Conservation (phyloP, 352 stramenopile genomes). For the Globisporangium nunn region DNA sequence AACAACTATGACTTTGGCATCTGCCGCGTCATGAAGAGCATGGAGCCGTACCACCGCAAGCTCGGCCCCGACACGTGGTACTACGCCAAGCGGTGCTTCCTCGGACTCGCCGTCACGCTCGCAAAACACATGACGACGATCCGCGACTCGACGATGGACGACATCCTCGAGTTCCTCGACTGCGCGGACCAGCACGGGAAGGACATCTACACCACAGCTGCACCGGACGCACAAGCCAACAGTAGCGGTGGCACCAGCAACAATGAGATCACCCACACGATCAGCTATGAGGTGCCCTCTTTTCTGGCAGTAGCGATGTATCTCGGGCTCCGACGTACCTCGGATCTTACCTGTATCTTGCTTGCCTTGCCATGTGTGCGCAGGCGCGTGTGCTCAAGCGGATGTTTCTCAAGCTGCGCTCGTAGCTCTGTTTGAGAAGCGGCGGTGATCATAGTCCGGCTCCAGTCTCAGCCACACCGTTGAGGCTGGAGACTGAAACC, state of each 20-base stretch:
- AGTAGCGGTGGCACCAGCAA: constrained; percentile 21
- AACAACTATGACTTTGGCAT: constrained; percentile 97
- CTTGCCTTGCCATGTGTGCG: background rate
- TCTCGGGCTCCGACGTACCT: background rate
- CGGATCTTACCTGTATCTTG: too few relatives aligned
- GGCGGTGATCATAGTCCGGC: too few relatives aligned
- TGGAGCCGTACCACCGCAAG: constrained; percentile 96
- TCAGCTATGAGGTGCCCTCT: constrained; percentile 84
- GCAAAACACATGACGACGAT: constrained; percentile 95
- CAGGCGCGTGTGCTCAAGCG: constrained; percentile 89
- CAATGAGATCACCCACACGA: constrained; percentile 66
- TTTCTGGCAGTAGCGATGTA: background rate
- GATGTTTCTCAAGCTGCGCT: constrained; percentile 91
- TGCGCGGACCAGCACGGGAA: constrained; percentile 88
- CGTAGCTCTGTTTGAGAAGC: constrained; percentile 17
- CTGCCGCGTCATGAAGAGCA: constrained; percentile 91
- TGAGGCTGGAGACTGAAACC: background rate
- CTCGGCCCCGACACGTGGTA: constrained; percentile 94
- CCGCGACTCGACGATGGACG: constrained; percentile 91
- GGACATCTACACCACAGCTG: constrained; percentile 86
- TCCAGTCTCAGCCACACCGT: too few relatives aligned
- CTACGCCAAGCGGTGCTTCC: constrained; percentile 94
- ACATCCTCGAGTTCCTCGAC: constrained; percentile 93
- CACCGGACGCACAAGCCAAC: constrained; percentile 19
- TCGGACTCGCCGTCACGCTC: constrained; percentile 89